Base-by-base conservation (phyloP, 2,329 filamentous ascomycete species). In the Ascochyta koolunga region DNA sequence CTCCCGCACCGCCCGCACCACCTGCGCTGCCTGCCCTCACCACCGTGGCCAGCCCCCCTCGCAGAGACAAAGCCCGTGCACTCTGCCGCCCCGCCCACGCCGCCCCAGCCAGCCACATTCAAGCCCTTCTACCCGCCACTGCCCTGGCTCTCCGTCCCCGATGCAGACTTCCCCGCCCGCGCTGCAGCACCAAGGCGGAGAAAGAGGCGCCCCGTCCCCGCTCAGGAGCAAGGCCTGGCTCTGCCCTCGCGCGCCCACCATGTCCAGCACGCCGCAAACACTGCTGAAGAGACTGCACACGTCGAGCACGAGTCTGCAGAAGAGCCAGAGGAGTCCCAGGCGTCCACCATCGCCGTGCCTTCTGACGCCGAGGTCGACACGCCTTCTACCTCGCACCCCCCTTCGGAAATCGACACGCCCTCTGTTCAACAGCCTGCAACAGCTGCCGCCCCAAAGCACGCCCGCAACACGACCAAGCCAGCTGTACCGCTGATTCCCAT, bases 81-180 rank as follows among this genome's bases (percentile, higher is more conserved):
- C 16, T 40, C 61, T 9, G 51, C 54, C 22, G 55, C 46, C 2
- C 60, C 65, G 19, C 27, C 54, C 9, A 42, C 56, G 10, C 56
- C 59, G 15, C 58, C 66, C 15, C 66, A 67, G 38, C 64, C 64
- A 21, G 58, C 66, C 8, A 59, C 62, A 7, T 64, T 64, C 45
- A 78, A 76, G 66, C 80, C 80, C 2, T 85, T 79, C 66, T 77
- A 78, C 56, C 79, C 83, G 54, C 76, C 78, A 11, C 73, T 87
- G 18, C 85, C 85, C 10, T 87, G 85, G 85, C 78, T 84, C 29
- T 87, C 84, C 11, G 78, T 82, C 24, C 78, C 82, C 15, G 80
- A 82, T 18, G 73, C 73, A 27, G 73, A 79, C 2, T 87, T 87
- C 64, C 84, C 85, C 3, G 71, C 79, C 15, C 78, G 79, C 65